These are phyloP conservation scores for Mortierella sp. DNA, from an alignment of 371 early-diverging fungal genomes.

Conservation along the genomic window DNA sequence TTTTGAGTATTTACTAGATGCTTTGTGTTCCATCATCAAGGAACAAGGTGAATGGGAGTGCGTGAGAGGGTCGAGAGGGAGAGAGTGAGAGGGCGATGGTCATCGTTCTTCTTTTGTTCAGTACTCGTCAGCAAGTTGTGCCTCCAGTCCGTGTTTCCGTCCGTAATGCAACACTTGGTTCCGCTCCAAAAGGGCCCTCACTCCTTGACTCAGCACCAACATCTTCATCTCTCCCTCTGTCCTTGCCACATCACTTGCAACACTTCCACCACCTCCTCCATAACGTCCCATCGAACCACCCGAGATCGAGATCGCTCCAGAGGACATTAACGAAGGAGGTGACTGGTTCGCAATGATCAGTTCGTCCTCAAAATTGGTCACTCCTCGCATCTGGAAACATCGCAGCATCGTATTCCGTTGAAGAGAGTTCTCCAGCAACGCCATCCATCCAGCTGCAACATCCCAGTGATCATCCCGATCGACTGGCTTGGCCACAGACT, in stretches of 20 bases:
- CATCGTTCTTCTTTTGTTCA: too few species aligned
- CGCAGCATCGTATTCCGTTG: slow-evolving; percentile 21
- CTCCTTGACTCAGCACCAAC: slow-evolving; percentile 17
- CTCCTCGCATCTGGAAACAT: slow-evolving; percentile 33
- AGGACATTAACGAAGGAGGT: not conserved
- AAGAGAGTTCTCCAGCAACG: slow-evolving; percentile 20
- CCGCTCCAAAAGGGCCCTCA: slow-evolving; percentile 32
- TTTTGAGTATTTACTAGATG: too few species aligned
- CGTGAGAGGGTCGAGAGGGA: too few species aligned
- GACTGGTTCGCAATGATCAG: slow-evolving; percentile 2
- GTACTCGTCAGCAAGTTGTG: slow-evolving; percentile 18
- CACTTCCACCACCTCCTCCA: slow-evolving; percentile 12
- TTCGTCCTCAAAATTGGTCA: slow-evolving; percentile 47
- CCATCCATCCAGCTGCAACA: slow-evolving; percentile 33
- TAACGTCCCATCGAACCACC: slow-evolving; percentile 18
- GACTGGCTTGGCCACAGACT: slow-evolving; percentile 2
- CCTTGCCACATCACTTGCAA: slow-evolving; percentile 1
- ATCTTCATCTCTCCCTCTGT: slow-evolving; percentile 23
- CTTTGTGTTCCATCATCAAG: too few species aligned
- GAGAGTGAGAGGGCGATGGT: too few species aligned
- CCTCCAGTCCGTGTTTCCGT: slow-evolving; percentile 34
- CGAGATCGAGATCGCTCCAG: slow-evolving; percentile 5
- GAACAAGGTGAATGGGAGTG: too few species aligned
- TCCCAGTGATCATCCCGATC: slow-evolving; percentile 32
- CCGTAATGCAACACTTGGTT: slow-evolving; percentile 44